These are phyloP conservation scores for Galeopsis tetrahit DNA, from an alignment of 257 asterid genomes.

Conservation along the genomic window DNA sequence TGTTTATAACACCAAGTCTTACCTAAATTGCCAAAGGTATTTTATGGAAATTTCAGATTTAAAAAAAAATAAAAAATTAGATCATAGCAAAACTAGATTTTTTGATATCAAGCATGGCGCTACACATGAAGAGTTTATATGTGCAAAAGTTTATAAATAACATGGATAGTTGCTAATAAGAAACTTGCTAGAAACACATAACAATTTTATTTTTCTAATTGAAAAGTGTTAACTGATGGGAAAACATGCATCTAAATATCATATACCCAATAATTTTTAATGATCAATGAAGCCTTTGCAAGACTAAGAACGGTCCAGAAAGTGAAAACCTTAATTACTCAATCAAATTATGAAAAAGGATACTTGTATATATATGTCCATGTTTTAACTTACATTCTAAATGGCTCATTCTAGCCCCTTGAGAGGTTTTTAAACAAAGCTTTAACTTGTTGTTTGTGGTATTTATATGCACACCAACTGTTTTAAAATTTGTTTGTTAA, in stretches of 20 bases:
- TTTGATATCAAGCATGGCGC: neutral
- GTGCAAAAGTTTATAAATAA: neutral
- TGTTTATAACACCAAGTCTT: no score
- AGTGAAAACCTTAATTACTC: no score
- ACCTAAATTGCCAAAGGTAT: no score
- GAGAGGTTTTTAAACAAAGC: slow-evolving; percentile 80
- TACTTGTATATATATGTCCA: slow-evolving; percentile 78
- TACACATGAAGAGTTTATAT: neutral
- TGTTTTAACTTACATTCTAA: slow-evolving; percentile 88
- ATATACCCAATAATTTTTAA: neutral
- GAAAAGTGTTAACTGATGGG: no score
- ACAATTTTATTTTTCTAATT: no score
- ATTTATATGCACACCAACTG: no score
- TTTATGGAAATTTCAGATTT: neutral
- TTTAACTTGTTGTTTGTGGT: no score
- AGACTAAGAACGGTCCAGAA: slow-evolving; percentile 14
- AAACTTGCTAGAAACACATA: no score
- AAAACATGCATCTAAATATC: no score
- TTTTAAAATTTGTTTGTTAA: no score
- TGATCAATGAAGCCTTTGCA: neutral
- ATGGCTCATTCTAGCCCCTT: slow-evolving; percentile 75
- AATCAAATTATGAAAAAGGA: no score
- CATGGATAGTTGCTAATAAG: neutral
- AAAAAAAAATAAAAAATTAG: neutral
- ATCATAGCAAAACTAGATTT: neutral